Evolutionary conservation across 306 rosid species (phyloP).

Genomic region (Chamaecrista fasciculata): DNA sequence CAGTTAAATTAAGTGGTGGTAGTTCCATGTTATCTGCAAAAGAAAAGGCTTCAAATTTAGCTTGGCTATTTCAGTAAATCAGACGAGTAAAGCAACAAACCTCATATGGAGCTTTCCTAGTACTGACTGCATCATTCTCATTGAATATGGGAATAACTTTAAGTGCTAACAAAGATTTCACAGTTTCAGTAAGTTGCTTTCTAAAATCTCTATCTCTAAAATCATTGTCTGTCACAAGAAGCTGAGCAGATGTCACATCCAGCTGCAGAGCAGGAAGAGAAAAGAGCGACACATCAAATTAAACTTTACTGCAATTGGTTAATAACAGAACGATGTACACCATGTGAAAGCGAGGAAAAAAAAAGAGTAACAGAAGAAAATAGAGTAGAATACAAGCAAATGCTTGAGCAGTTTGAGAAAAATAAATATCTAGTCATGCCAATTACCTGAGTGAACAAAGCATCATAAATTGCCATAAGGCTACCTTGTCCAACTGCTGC

Average conservation of each 20-base stretch:
- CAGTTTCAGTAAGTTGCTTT: conserved; percentile 75
- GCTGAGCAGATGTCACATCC: conserved; percentile 92
- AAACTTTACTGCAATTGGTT: neutral
- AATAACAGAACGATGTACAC: neutral
- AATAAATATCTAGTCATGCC: neutral
- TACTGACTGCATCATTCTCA: conserved; percentile 96
- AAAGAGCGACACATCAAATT: conserved; percentile 23
- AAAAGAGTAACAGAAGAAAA: neutral
- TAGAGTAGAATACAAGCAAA: neutral
- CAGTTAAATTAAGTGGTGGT: neutral
- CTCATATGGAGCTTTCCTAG: conserved; percentile 98
- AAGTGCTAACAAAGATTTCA: conserved; percentile 61
- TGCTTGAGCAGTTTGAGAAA: neutral
- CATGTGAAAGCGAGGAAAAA: neutral
- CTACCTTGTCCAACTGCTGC: conserved; percentile 96
- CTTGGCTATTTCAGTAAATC: conserved; percentile 12
- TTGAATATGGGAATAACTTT: conserved; percentile 90
- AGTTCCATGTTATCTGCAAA: neutral
- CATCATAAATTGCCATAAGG: conserved; percentile 92
- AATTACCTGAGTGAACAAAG: conserved; percentile 84
- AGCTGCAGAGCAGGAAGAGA: conserved; percentile 54
- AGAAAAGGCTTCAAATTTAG: neutral
- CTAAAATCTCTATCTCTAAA: conserved; percentile 92
- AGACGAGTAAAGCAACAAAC: conserved; percentile 40
- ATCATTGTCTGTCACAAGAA: conserved; percentile 93